These are phyloP conservation scores for Stachybotrys echinatus DNA, from an alignment of 2,329 filamentous ascomycete genomes.

Conservation along the genomic window DNA sequence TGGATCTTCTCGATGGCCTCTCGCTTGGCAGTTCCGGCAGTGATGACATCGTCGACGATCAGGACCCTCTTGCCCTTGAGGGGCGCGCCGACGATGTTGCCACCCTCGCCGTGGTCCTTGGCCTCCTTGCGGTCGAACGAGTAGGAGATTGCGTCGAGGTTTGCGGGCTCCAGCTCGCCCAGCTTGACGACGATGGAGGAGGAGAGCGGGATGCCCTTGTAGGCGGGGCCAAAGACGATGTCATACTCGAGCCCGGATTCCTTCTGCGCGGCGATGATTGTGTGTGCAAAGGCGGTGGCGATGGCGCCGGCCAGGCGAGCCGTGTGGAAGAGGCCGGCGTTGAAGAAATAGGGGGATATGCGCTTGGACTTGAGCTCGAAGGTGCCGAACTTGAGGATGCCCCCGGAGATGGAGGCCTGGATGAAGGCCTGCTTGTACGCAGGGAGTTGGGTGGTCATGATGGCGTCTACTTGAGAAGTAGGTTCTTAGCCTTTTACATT, in stretches of 20 bases:
- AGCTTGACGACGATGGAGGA: constrained; percentile 73
- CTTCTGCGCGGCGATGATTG: constrained; percentile 46
- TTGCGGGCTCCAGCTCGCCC: constrained; percentile 58
- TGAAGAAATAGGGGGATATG: constrained; percentile 95
- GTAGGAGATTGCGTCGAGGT: constrained; percentile 70
- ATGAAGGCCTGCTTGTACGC: constrained; percentile 71
- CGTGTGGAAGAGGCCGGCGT: constrained; percentile 85
- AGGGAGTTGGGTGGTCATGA: constrained; percentile 42
- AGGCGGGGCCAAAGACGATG: constrained; percentile 87
- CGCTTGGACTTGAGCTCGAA: constrained; percentile 92
- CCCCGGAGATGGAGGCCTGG: constrained; percentile 59
- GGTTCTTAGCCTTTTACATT: background rate
- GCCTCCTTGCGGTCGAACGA: constrained; percentile 94
- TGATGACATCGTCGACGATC: constrained; percentile 95
- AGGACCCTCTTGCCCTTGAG: constrained; percentile 81
- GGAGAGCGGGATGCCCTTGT: constrained; percentile 94
- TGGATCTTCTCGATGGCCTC: constrained; percentile 89
- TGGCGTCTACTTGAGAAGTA: constrained; percentile 9
- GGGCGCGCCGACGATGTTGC: constrained; percentile 82
- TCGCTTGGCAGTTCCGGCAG: constrained; percentile 87
- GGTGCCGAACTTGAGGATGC: constrained; percentile 73
- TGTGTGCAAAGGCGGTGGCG: constrained; percentile 71
- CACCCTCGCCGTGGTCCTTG: constrained; percentile 94
- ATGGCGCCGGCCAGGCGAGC: constrained; percentile 73
- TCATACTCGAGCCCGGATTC: constrained; percentile 58